phyloP scores from a whole-genome alignment of 2,329 filamentous ascomycete genomes.

The Waltergamsia citrina region DNA sequence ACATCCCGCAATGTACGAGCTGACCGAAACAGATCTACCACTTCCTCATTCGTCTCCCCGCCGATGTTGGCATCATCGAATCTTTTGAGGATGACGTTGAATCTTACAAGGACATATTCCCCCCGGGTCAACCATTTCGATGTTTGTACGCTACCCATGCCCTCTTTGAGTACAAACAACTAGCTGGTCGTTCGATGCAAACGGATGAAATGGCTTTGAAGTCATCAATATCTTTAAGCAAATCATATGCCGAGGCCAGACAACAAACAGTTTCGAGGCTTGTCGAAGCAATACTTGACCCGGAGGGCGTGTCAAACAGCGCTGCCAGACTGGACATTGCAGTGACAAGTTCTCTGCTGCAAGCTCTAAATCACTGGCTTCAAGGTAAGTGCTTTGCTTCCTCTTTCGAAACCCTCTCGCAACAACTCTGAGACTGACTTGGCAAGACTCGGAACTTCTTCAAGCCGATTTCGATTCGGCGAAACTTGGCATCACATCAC shows the following conservation, averaged over 20 bases:
- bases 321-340: neutral
- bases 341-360: constrained; percentile 1
- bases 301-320: neutral
- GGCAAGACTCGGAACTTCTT: neutral
- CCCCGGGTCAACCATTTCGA: constrained; percentile 59
- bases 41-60: constrained; percentile 62
- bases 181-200: neutral
- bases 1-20: constrained; percentile 2
- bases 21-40: constrained; percentile 47
- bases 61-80: constrained; percentile 51
- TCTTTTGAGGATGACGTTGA: constrained; percentile 44
- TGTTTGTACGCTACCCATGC: constrained; percentile 64
- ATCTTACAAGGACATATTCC: constrained; percentile 56
- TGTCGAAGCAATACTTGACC: neutral
- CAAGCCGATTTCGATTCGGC: neutral
- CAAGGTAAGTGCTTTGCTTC: neutral
- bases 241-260: constrained; percentile 1
- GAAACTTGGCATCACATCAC: neutral
- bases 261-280: neutral
- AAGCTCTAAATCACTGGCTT: constrained; percentile 2
- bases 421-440: too few species aligned
- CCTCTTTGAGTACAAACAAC: constrained; percentile 50
- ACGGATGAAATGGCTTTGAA: neutral
- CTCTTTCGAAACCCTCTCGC: neutral
- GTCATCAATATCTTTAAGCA: neutral